A percentile compares a stretch with the other conserved stretches of the same genome.
Evolutionary conservation across 2,329 filamentous ascomycete genomes (phyloP).

Genomic region (Xylariales sp.): DNA sequence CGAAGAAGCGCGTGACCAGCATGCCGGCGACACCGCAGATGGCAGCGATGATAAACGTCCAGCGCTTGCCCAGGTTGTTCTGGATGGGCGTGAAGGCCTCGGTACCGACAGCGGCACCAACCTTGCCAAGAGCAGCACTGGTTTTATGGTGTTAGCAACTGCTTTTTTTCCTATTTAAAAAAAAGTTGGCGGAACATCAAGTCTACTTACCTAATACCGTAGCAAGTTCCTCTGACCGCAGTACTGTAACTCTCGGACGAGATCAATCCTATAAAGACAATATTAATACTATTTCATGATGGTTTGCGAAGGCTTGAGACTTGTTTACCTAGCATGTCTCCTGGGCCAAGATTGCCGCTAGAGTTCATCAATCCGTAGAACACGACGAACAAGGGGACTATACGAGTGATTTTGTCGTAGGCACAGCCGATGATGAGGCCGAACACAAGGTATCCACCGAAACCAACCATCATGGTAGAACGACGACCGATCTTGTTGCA

Average conservation of each 20-base stretch:
- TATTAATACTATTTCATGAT: no score
- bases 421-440: conserved; percentile 46
- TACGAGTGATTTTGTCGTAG: conserved; percentile 42
- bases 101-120: conserved; percentile 46
- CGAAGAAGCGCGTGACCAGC: conserved; percentile 41
- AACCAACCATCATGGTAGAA: conserved; percentile 46
- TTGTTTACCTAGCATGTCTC: conserved; percentile 49
- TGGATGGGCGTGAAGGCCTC: conserved; percentile 46
- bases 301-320: no score
- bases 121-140: conserved; percentile 45
- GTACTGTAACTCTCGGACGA: conserved; percentile 46
- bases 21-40: conserved; percentile 44
- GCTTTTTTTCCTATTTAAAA: no score
- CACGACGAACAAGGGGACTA: conserved; percentile 42
- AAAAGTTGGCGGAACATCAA: no score
- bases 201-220: no score
- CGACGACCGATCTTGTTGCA: conserved; percentile 44
- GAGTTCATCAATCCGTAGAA: conserved; percentile 49
- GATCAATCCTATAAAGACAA: no score
- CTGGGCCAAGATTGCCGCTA: conserved; percentile 44
- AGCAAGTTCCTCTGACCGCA: conserved; percentile 44
- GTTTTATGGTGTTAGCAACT: no score
- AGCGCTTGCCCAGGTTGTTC: conserved; percentile 37
- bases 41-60: conserved; percentile 49
- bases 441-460: conserved; percentile 44